Percentiles rank a stretch among this genome's conserved stretches.
phyloP scores from a whole-genome alignment of 2,329 filamentous ascomycete species.

The Diaporthe australafricana region DNA sequence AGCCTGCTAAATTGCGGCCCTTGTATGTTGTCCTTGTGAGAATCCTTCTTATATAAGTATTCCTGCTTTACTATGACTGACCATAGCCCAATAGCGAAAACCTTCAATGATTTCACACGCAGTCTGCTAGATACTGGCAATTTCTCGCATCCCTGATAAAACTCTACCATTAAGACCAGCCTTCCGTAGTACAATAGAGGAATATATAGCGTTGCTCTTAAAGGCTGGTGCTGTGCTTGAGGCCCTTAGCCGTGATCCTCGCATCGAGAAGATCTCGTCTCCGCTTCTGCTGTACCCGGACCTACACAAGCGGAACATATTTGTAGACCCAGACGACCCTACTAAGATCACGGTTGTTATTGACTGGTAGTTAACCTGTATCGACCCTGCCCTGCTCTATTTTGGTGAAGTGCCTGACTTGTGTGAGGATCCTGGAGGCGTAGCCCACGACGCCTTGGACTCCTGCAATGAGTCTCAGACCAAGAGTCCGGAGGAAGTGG shows the following conservation, averaged over 20 bases:
- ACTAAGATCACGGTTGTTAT: neutral
- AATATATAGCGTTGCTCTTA: neutral
- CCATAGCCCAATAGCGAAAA: neutral
- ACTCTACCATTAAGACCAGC: neutral
- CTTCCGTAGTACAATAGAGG: neutral
- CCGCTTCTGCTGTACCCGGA: conserved; percentile 3
- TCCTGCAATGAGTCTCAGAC: neutral
- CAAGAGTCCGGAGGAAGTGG: neutral
- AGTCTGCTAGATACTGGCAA: conserved; percentile 1
- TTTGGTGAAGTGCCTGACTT: neutral
- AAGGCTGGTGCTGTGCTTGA: neutral
- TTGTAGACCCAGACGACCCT: neutral
- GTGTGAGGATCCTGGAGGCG: neutral
- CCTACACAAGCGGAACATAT: conserved; percentile 6
- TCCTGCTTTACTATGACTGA: neutral
- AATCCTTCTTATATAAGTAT: too few relatives aligned
- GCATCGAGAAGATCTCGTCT: neutral
- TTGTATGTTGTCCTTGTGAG: neutral
- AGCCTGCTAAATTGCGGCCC: neutral
- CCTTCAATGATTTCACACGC: neutral
- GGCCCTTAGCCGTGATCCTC: conserved; percentile 1
- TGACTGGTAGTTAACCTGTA: conserved; percentile 5
- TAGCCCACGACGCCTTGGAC: neutral
- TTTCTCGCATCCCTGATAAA: neutral
- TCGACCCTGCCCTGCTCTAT: conserved; percentile 5